phyloP scores from a whole-genome alignment of 2,329 filamentous ascomycete genomes.

The Pseudonectria foliicola region DNA sequence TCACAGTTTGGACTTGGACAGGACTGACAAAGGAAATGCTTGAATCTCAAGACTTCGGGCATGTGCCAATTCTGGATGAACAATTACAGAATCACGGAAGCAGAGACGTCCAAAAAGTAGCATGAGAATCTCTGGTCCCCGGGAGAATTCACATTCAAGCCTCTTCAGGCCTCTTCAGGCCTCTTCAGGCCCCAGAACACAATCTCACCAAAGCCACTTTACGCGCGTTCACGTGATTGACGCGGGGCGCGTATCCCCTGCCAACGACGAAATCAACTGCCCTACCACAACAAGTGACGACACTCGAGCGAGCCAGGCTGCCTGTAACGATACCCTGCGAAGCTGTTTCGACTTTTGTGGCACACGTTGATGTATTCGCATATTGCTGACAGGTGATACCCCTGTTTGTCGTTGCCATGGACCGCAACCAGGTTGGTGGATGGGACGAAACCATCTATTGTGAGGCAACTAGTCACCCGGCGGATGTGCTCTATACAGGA shows the following conservation, averaged over 20 bases:
- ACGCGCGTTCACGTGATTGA: slow-evolving; percentile 30
- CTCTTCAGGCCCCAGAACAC: no score
- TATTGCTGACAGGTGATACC: no score
- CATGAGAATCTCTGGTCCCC: no score
- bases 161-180: no score
- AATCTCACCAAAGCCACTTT: slow-evolving; percentile 16
- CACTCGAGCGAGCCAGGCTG: no score
- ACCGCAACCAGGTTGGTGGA: slow-evolving; percentile 8
- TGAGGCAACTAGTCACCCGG: slow-evolving; percentile 31
- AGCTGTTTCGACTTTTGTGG: no score
- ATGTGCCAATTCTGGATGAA: not conserved
- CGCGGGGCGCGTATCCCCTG: slow-evolving; percentile 23
- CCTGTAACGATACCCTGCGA: no score
- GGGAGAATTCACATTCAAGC: no score
- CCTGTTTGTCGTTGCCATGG: slow-evolving; percentile 8
- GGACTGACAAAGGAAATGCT: not conserved
- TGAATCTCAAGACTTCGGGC: not conserved
- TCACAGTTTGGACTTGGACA: not conserved
- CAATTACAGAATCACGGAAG: no score
- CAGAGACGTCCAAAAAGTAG: no score
- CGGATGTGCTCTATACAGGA: slow-evolving; percentile 47
- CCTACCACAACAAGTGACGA: not conserved
- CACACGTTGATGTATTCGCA: no score
- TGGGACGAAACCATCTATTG: slow-evolving; percentile 37
- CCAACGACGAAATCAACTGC: slow-evolving; percentile 15